Evolutionary conservation across 345 rosid species (phyloP).

Genomic region (Luvunga scandens): DNA sequence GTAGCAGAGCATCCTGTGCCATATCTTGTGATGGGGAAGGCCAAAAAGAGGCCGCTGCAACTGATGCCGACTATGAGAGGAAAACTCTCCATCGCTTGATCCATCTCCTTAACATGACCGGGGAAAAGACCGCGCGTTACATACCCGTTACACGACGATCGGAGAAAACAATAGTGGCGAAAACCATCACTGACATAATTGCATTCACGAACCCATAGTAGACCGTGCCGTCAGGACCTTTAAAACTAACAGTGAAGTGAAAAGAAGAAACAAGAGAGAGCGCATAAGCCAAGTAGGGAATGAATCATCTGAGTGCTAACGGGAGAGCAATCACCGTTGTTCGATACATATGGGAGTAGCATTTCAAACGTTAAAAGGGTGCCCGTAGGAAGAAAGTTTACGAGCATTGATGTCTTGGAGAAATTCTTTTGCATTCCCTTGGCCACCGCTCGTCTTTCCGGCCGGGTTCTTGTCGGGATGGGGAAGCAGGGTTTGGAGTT

Average conservation of each 20-base stretch:
- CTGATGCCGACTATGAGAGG: conserved; percentile 45
- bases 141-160: conserved; percentile 37
- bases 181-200: conserved; percentile 48
- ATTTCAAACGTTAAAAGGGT: conserved; percentile 53
- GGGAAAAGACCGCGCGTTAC: conserved; percentile 44
- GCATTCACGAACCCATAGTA: conserved; percentile 49
- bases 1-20: conserved; percentile 40
- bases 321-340: conserved; percentile 33
- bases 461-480: neutral
- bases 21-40: conserved; percentile 46
- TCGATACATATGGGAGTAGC: conserved; percentile 37
- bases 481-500: neutral
- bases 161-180: conserved; percentile 36
- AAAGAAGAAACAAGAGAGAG: conserved; percentile 53
- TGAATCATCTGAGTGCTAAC: conserved; percentile 37
- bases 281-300: conserved; percentile 36
- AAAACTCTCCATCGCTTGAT: conserved; percentile 51
- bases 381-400: conserved; percentile 50
- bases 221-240: conserved; percentile 35
- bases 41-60: conserved; percentile 37
- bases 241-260: conserved; percentile 53
- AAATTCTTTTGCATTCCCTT: conserved; percentile 47
- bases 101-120: conserved; percentile 43
- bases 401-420: conserved; percentile 40
- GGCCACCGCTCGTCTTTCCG: conserved; percentile 38